Conservation (phyloP, 1,284 basidiomycete genomes). For the Somion occarium region DNA sequence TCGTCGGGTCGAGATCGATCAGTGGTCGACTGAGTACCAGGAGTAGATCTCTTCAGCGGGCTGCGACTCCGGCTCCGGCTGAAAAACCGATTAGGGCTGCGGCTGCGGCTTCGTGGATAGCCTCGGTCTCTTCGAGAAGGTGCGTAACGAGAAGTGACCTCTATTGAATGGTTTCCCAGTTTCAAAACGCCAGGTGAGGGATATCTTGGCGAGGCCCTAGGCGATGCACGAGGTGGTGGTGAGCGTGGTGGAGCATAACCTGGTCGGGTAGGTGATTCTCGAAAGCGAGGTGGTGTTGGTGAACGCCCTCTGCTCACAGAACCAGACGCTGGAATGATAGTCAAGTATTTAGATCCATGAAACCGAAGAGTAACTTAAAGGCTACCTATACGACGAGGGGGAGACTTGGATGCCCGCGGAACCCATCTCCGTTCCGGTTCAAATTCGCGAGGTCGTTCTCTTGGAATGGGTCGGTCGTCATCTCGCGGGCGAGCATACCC, state of each 20-base stretch:
- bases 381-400: constrained; percentile 25
- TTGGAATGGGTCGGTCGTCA: constrained; percentile 15
- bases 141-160: constrained; percentile 6
- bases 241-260: constrained; percentile 9
- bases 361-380: neutral
- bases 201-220: constrained; percentile 2
- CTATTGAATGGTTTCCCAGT: constrained; percentile 33
- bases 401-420: constrained; percentile 23
- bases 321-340: constrained; percentile 1
- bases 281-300: constrained; percentile 14
- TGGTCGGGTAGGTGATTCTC: constrained; percentile 9
- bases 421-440: constrained; percentile 21
- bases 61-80: constrained; percentile 6
- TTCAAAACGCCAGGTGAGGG: constrained; percentile 17
- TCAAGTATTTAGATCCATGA: neutral
- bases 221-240: constrained; percentile 2
- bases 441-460: constrained; percentile 17
- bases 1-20: neutral
- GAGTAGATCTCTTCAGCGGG: neutral
- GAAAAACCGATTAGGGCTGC: constrained; percentile 9
- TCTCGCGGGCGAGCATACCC: constrained; percentile 8
- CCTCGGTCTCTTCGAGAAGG: constrained; percentile 4
- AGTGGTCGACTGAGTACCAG: neutral
- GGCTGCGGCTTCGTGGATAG: constrained; percentile 3
- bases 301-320: constrained; percentile 16